Evolutionary conservation across 371 early-diverging fungal genomes (phyloP), one percentile per base, ranked within the genome.

Genomic region (Circinella minor): DNA sequence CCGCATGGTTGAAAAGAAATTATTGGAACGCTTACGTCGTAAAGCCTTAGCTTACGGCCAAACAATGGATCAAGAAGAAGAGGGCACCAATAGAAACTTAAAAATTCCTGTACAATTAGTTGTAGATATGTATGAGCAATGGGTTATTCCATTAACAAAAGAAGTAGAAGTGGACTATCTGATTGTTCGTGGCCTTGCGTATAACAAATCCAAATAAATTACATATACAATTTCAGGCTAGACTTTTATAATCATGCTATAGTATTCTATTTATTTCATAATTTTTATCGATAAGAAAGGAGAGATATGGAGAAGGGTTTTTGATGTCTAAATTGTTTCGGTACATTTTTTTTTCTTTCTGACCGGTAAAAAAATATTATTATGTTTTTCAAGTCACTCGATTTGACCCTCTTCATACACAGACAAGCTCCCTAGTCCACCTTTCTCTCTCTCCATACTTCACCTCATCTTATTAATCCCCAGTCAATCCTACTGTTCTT

Each of bases 41-140:
- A 98, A 98, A 76, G 97, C 97, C 4, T 72, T 92, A 46, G 92
- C 94, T 14, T 98, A 96, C 77, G 99, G 99, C 0, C 95, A 94
- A 92, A 97, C 81, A 76, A 91, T 77, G 70, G 84, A 81, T 65
- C 80, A 84, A 65, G 81, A 71, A 63, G 72, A 81, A 65, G 83
- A 78, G 38, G 76, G 76, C 17, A 77, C 69, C 39, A 81, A 61
- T 63, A 79, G 65, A 15, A 77, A 80, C 63, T 71, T 81, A 20
- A 86, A 90, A 64, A 89, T 94, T 63, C 85, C 86, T 36, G 86
- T 91, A 2, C 91, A 95, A 62, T 81, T 91, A 7, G 95, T 98
- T 3, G 94, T 94, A 4, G 86, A 93, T 46, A 79, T 98, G 63
- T 98, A 98, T 79, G 90, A 94, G 67, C 84, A 90, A 70, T 95